These are phyloP conservation scores for Vanilla planifolia DNA, from an alignment of 106 monocot species.

Conservation along the genomic window DNA sequence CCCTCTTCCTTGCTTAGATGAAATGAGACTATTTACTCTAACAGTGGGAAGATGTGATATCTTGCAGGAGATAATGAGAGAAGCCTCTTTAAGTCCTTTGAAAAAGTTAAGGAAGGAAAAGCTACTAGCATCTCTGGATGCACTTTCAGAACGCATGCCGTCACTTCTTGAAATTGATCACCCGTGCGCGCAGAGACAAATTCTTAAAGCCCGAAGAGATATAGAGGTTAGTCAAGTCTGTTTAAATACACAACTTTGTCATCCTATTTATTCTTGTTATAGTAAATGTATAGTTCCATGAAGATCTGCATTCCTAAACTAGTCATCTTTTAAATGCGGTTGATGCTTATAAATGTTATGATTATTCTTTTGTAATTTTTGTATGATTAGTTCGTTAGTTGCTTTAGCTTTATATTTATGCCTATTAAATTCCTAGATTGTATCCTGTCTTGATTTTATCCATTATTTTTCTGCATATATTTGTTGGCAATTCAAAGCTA, in stretches of 20 bases:
- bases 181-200: conserved; percentile 83
- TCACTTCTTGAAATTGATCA: conserved; percentile 93
- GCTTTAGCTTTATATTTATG: neutral
- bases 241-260: neutral
- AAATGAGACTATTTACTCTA: neutral
- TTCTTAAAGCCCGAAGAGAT: conserved; percentile 59
- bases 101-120: conserved; percentile 78
- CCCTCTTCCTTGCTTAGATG: neutral
- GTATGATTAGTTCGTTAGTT: too few relatives aligned
- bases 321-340: too few relatives aligned
- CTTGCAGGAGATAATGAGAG: conserved; percentile 73
- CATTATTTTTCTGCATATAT: too few relatives aligned
- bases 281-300: too few relatives aligned
- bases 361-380: too few relatives aligned
- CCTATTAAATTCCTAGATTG: neutral
- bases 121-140: conserved; percentile 57
- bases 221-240: conserved; percentile 49
- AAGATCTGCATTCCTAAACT: too few relatives aligned
- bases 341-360: too few relatives aligned
- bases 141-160: conserved; percentile 75
- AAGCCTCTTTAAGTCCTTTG: conserved; percentile 52
- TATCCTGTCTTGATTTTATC: too few relatives aligned
- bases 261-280: neutral
- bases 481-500: too few relatives aligned
- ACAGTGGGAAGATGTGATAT: neutral